Conservation (phyloP, 495 filamentous ascomycete genomes). For the Extremus antarcticus region DNA sequence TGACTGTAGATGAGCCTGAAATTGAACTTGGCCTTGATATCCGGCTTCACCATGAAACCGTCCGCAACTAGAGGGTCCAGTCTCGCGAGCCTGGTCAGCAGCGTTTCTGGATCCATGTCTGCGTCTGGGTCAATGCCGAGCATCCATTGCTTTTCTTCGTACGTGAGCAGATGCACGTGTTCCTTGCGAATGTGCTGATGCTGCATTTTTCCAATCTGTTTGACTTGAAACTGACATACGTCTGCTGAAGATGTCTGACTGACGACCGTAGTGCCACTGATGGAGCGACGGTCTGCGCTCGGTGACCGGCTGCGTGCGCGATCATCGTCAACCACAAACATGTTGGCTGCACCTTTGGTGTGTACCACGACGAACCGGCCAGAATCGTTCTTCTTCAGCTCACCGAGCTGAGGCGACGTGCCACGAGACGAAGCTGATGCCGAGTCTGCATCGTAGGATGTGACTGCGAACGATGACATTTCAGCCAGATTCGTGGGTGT, state of each 20-base stretch:
- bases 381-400: neutral
- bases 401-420: constrained; percentile 1
- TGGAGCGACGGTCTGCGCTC: neutral
- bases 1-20: constrained; percentile 14
- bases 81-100: constrained; percentile 1
- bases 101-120: constrained; percentile 3
- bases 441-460: constrained; percentile 3
- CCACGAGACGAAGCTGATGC: neutral
- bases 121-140: constrained; percentile 9
- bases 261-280: neutral
- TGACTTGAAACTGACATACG: constrained; percentile 5
- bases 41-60: constrained; percentile 15
- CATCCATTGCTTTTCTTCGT: constrained; percentile 9
- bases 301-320: neutral
- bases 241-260: neutral
- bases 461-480: neutral
- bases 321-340: neutral
- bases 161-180: constrained; percentile 9
- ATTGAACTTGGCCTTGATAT: constrained; percentile 11
- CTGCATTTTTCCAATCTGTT: constrained; percentile 2
- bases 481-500: neutral
- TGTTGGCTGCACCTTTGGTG: neutral
- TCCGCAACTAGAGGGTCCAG: constrained; percentile 7
- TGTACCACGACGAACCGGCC: neutral
- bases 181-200: neutral